phyloP scores from a whole-genome alignment of 106 monocot species.

The Cymbidium sinense region DNA sequence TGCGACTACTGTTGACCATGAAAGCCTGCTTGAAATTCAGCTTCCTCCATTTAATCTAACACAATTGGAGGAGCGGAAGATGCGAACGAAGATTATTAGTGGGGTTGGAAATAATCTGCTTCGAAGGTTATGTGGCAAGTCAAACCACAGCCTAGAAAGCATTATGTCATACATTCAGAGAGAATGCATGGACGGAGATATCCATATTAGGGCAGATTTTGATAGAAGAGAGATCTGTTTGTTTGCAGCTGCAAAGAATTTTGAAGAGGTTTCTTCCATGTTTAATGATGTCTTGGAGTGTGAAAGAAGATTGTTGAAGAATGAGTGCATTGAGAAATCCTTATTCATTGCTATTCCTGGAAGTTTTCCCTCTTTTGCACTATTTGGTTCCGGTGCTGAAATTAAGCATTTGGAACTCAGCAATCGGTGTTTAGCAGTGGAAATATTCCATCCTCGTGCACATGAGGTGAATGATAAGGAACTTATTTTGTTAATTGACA shows the following conservation, averaged over 20 bases:
- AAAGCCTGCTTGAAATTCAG: conserved; percentile 32
- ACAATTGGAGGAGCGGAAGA: conserved; percentile 37
- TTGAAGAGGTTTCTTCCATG: conserved; percentile 30
- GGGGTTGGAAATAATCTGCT: conserved; percentile 47
- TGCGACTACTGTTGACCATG: conserved; percentile 74
- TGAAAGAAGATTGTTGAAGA: conserved; percentile 47
- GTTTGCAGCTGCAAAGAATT: conserved; percentile 44
- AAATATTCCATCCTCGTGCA: conserved; percentile 63
- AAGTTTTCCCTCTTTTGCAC: conserved; percentile 36
- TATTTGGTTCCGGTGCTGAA: conserved; percentile 90
- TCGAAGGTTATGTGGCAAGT: conserved; percentile 72
- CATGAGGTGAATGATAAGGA: conserved; percentile 51
- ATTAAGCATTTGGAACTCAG: conserved; percentile 94
- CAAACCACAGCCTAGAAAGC: conserved; percentile 32
- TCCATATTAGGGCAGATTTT: conserved; percentile 60
- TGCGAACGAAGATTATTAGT: conserved; percentile 46
- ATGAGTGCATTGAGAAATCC: conserved; percentile 71
- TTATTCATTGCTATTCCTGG: conserved; percentile 40
- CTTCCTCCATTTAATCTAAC: conserved; percentile 44
- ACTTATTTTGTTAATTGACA: conserved; percentile 48
- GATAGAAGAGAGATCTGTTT: conserved; percentile 45
- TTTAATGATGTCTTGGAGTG: conserved; percentile 37
- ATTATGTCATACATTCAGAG: conserved; percentile 38
- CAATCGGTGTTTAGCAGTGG: conserved; percentile 58
- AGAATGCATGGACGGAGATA: conserved; percentile 34